Conservation (phyloP, 2,329 filamentous ascomycete genomes). For the Cadophora gregata region DNA sequence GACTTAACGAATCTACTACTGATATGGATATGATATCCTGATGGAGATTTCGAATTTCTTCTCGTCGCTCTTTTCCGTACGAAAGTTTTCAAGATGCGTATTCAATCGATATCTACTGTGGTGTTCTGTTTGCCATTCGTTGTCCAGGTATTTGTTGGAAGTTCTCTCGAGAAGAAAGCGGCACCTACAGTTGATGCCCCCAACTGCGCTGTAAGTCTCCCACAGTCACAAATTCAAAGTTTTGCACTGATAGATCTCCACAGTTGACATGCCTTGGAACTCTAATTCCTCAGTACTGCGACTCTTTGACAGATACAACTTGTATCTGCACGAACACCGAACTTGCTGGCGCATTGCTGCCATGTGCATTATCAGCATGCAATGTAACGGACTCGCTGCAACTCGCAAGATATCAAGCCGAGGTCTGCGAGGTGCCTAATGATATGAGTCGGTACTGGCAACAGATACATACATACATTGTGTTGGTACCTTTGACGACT, state of each 20-base stretch:
- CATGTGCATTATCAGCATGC: slow-evolving; percentile 46
- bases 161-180: neutral
- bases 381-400: slow-evolving; percentile 47
- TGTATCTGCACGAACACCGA: slow-evolving; percentile 48
- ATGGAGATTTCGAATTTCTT: neutral
- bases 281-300: slow-evolving; percentile 22
- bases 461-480: slow-evolving; percentile 14
- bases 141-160: neutral
- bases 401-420: slow-evolving; percentile 50
- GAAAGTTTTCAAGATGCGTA: slow-evolving; percentile 1
- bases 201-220: neutral
- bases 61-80: neutral
- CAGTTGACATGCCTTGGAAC: slow-evolving; percentile 11
- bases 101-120: neutral
- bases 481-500: slow-evolving; percentile 15
- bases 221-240: too few species aligned
- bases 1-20: neutral
- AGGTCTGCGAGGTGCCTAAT: slow-evolving; percentile 46
- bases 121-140: neutral
- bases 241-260: neutral
- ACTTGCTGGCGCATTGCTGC: slow-evolving; percentile 43
- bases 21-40: neutral
- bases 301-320: slow-evolving; percentile 44
- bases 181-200: neutral
- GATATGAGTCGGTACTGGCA: slow-evolving; percentile 19